phyloP scores from a whole-genome alignment of 148 eudicot species.

The Rhododendron williamsianum region DNA sequence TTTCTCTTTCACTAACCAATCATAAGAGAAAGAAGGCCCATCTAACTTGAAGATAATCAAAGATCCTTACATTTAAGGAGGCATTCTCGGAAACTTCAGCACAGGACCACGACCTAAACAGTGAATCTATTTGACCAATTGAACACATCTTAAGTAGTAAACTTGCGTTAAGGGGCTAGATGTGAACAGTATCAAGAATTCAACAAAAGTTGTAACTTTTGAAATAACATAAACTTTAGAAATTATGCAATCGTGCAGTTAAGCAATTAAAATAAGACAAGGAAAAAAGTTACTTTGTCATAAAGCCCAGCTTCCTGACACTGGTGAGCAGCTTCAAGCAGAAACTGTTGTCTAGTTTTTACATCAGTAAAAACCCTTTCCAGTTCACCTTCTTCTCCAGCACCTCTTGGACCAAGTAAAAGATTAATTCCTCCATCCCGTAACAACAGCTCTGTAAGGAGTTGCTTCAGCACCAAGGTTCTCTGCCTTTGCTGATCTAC shows the following conservation, averaged over 20 bases:
- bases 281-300: slow-evolving; percentile 57
- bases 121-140: background rate
- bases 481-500: slow-evolving; percentile 94
- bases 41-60: background rate
- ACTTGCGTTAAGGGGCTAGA: background rate
- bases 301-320: slow-evolving; percentile 84
- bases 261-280: background rate
- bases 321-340: slow-evolving; percentile 83
- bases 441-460: slow-evolving; percentile 72
- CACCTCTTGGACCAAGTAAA: slow-evolving; percentile 80
- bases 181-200: background rate
- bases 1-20: background rate
- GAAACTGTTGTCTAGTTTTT: slow-evolving; percentile 59
- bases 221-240: background rate
- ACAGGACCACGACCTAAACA: background rate
- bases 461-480: slow-evolving; percentile 83
- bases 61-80: background rate
- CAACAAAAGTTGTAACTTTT: background rate
- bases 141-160: background rate
- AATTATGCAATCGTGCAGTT: background rate
- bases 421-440: slow-evolving; percentile 70
- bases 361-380: slow-evolving; percentile 66
- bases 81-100: background rate
- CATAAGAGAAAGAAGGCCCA: background rate
- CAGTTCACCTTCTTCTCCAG: slow-evolving; percentile 91